A percentile compares a stretch with the other conserved stretches of the same genome.
phyloP scores from a whole-genome alignment of 345 rosid genomes.

The Tarenaya hassleriana region DNA sequence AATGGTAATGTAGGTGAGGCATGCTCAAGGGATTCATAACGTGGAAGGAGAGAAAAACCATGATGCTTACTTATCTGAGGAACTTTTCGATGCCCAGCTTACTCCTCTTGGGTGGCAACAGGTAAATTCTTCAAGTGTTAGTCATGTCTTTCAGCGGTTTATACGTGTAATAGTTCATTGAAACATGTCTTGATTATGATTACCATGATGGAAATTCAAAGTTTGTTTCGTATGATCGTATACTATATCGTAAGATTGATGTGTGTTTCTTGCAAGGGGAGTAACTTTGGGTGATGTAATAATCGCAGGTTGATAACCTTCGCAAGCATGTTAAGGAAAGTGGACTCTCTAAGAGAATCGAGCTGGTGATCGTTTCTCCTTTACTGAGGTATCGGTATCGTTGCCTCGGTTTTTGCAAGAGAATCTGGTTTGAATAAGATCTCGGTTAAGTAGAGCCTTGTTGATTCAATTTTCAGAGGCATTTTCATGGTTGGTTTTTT shows the following conservation, averaged over 20 bases:
- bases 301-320: conserved; percentile 54
- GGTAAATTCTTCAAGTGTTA: conserved; percentile 35
- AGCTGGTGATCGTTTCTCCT: conserved; percentile 63
- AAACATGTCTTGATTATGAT: background rate
- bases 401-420: background rate
- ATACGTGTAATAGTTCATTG: background rate
- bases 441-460: background rate
- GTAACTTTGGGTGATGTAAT: conserved; percentile 12
- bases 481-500: background rate
- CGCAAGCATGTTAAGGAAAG: conserved; percentile 51
- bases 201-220: background rate
- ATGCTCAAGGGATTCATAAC: conserved; percentile 89
- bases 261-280: background rate
- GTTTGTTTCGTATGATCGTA: background rate
- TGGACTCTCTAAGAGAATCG: conserved; percentile 45
- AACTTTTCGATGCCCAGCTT: conserved; percentile 65
- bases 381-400: conserved; percentile 41
- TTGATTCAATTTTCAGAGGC: background rate
- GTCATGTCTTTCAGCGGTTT: background rate
- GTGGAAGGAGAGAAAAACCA: conserved; percentile 61
- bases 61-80: conserved; percentile 46
- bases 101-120: conserved; percentile 90
- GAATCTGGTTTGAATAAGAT: background rate
- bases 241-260: background rate
- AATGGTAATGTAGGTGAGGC: conserved; percentile 52